These are phyloP conservation scores for Picea engelmannii DNA, from an alignment of 83 land plant genomes.

Conservation along the genomic window DNA sequence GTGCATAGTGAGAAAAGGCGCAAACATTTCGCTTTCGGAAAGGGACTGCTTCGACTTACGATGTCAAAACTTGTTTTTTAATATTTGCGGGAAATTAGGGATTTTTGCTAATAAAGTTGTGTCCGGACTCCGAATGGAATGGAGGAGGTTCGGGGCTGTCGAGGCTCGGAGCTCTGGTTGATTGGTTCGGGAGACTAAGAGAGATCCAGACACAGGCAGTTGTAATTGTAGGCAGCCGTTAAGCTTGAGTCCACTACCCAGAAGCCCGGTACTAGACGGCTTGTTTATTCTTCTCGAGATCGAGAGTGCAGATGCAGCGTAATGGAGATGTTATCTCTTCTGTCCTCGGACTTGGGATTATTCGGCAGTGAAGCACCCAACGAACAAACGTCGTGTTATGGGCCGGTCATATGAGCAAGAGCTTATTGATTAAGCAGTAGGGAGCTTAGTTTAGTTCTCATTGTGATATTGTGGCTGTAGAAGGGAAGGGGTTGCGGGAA, in stretches of 20 bases:
- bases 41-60: conserved; percentile 17
- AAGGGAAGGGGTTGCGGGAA: background rate
- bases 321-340: background rate
- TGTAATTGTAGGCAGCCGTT: conserved; percentile 8
- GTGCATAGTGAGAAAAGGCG: conserved; percentile 14
- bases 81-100: conserved; percentile 15
- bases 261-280: too few species aligned
- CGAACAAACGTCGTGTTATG: too few species aligned
- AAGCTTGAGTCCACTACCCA: background rate
- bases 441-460: background rate
- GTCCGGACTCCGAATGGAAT: background rate
- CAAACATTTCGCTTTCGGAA: conserved; percentile 14
- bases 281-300: background rate
- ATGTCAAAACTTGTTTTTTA: conserved; percentile 9
- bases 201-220: background rate
- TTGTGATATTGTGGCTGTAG: conserved; percentile 1
- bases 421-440: background rate
- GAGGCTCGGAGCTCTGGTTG: background rate
- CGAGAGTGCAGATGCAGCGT: background rate
- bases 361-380: too few species aligned
- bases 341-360: background rate
- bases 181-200: background rate
- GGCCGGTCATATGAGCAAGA: background rate
- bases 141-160: background rate
- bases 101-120: conserved; percentile 8